These are phyloP conservation scores for Pseudoscleropodium purum DNA, from an alignment of 225 moss, liverwort and hornwort genomes.

Conservation along the genomic window DNA sequence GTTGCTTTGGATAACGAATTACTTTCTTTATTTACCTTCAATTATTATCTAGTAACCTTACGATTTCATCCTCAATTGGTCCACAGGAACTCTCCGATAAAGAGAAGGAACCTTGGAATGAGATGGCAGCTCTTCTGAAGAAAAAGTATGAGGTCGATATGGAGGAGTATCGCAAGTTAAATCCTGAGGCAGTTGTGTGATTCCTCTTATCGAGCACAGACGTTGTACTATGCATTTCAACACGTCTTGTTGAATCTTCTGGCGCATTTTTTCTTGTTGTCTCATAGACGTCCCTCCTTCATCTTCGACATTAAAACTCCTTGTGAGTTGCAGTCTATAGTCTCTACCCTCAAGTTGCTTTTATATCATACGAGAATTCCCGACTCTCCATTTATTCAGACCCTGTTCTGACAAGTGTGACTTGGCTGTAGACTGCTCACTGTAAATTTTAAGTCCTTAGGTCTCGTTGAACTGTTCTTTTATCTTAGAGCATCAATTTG, in stretches of 20 bases:
- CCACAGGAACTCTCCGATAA: constrained; percentile 38
- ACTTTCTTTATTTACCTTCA: not conserved
- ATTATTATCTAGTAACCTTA: not conserved
- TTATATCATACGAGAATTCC: not conserved
- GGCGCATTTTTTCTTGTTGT: not conserved
- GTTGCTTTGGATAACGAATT: not conserved
- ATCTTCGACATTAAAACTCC: not conserved
- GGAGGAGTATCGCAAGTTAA: constrained; percentile 37
- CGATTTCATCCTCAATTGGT: not conserved
- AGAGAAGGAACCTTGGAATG: constrained; percentile 47
- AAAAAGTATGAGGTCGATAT: constrained; percentile 39
- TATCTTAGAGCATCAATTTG: not conserved
- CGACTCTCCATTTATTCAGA: not conserved
- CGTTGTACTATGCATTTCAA: constrained; percentile 14
- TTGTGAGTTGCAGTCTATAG: not conserved
- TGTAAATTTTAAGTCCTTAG: not conserved
- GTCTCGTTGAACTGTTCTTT: not conserved
- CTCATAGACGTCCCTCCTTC: not conserved
- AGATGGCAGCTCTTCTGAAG: constrained; percentile 37
- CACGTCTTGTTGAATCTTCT: constrained; percentile 12
- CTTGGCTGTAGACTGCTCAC: not conserved
- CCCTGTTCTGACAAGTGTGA: not conserved
- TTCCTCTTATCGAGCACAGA: not conserved
- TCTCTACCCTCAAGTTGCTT: not conserved
- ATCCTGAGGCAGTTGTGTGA: constrained; percentile 19